Base-by-base conservation (phyloP, 768 basidiomycete genomes). In the Lyophyllum decastes region DNA sequence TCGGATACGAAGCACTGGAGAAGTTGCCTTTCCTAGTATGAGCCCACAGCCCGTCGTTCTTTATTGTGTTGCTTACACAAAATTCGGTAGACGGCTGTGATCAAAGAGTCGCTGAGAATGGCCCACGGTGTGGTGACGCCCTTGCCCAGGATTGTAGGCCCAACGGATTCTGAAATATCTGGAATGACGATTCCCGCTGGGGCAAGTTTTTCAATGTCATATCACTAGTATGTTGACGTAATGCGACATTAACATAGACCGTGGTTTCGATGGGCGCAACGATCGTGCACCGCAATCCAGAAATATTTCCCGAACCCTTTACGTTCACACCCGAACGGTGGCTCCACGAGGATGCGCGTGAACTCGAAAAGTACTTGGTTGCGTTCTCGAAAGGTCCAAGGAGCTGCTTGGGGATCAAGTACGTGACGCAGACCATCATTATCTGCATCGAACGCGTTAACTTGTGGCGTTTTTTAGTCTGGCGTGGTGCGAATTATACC, bases 341-440 rank as follows among this genome's bases (percentile, higher is more conserved):
- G 81, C 66, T 80, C 1, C 63, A 68, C 17, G 60, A 68, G 4
- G 61, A 73, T 35, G 68, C 73, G 8, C 63, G 66, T 14, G 67
- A 73, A 17, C 72, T 80, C 26, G 78, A 79, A 17, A 70, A 70
- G 24, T 74, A 76, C 54, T 67, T 81, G 9, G 76, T 78, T 6
- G 61, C 74, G 16, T 79, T 82, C 60, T 76, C 76, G 22, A 78
- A 75, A 61, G 80, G 79, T 0, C 77, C 78, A 6, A 63, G 80
- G n/a, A 74, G 73, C 47, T 80, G 80, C 55, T 55, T 79, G 5
- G 78, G 78, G 11, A 73, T 78, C 22, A 79, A 79, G 77, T 80
- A 43, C 26, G 76, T 65, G 2, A 48, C 22, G 24, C 24, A 16
- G 14, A 16, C 19, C 19, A 44, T 34, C 43, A 12, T 50, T 27